These are phyloP conservation scores for Pneumocystis carinii DNA, from an alignment of 1,139 yeast species.

Conservation along the genomic window DNA sequence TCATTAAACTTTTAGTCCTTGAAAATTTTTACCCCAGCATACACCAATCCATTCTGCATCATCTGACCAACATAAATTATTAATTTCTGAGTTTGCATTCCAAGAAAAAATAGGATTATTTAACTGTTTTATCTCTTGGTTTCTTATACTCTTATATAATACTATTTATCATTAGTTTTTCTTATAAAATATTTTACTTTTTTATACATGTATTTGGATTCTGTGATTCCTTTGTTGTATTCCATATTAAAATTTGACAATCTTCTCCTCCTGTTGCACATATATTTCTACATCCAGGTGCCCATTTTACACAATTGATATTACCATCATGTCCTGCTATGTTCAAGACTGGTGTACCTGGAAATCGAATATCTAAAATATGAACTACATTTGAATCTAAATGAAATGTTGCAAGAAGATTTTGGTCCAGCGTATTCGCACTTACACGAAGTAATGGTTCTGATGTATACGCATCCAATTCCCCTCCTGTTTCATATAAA, in stretches of 20 bases:
- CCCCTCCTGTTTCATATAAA: constrained; percentile 43
- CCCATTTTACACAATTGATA: constrained; percentile 70
- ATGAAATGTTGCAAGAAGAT: constrained; percentile 71
- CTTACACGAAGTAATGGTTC: constrained; percentile 60
- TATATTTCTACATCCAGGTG: constrained; percentile 50
- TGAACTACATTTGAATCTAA: constrained; percentile 52
- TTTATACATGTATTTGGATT: constrained; percentile 27
- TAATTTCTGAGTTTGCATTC: constrained; percentile 52
- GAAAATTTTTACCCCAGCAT: constrained; percentile 66
- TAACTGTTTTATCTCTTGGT: neutral
- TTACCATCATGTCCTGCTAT: constrained; percentile 55
- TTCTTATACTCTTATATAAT: neutral
- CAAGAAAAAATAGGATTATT: constrained; percentile 9
- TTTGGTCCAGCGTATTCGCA: constrained; percentile 63
- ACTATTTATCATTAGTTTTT: neutral
- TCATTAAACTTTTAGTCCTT: constrained; percentile 42
- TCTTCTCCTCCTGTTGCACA: constrained; percentile 77
- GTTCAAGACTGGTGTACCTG: constrained; percentile 61
- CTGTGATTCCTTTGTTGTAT: constrained; percentile 27
- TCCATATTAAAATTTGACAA: constrained; percentile 82
- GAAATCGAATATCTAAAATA: constrained; percentile 72
- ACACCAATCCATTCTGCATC: constrained; percentile 71
- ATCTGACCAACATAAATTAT: constrained; percentile 60
- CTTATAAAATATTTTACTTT: neutral
- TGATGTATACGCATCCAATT: constrained; percentile 30